These are phyloP conservation scores for Kitagawia praeruptora DNA, from an alignment of 129 eudicot species.

Conservation along the genomic window DNA sequence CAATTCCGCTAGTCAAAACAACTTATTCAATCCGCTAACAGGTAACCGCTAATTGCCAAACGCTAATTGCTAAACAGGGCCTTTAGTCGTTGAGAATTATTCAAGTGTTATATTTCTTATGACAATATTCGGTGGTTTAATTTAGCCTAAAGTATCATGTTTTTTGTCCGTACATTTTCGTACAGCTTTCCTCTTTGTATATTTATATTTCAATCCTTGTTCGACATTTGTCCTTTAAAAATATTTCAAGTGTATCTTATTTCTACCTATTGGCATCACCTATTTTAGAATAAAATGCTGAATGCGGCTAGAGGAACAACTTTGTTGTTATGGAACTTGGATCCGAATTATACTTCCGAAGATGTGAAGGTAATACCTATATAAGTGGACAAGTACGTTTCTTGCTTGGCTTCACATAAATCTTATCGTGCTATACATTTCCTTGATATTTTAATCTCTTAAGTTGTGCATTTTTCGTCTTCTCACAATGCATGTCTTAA, in stretches of 20 bases:
- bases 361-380: slow-evolving; percentile 56
- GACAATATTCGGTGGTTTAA: neutral
- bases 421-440: neutral
- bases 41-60: no score
- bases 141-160: neutral
- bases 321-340: slow-evolving; percentile 55
- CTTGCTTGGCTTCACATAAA: neutral
- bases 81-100: neutral
- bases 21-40: no score
- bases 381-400: neutral
- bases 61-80: no score
- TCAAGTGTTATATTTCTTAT: neutral
- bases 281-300: slow-evolving; percentile 32
- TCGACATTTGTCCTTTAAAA: neutral
- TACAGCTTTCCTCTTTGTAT: neutral
- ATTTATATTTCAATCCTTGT: neutral
- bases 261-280: slow-evolving; percentile 1
- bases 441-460: neutral
- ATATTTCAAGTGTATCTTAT: neutral
- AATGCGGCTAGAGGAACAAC: slow-evolving; percentile 46
- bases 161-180: neutral
- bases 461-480: neutral
- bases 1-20: no score
- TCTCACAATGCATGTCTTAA: neutral
- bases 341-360: slow-evolving; percentile 53